Evolutionary conservation across 148 eudicot genomes (phyloP).

Genomic region (Rhododendron molle): DNA sequence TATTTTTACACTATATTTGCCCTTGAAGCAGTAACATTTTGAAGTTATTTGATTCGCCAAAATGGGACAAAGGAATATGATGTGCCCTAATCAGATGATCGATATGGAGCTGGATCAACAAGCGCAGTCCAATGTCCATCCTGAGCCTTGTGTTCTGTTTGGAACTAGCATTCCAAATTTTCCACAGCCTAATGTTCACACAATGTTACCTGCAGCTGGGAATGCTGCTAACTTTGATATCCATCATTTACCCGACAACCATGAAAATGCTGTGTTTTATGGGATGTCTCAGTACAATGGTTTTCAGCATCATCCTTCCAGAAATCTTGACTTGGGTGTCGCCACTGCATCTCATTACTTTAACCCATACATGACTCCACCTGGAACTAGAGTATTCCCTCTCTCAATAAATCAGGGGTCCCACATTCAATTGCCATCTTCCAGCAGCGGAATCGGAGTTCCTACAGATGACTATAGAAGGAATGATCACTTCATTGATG

Average conservation of each 20-base stretch:
- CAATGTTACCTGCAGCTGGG: constrained; percentile 47
- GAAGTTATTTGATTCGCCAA: constrained; percentile 8
- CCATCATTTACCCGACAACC: constrained; percentile 42
- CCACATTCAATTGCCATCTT: constrained; percentile 49
- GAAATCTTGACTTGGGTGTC: constrained; percentile 50
- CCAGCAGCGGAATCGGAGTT: constrained; percentile 46
- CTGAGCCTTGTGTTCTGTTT: constrained; percentile 53
- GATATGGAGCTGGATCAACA: constrained; percentile 59
- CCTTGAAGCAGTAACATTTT: constrained; percentile 15
- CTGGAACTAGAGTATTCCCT: constrained; percentile 53
- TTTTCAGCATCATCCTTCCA: constrained; percentile 48
- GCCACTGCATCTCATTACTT: constrained; percentile 36
- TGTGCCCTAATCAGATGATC: constrained; percentile 41
- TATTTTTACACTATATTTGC: background rate
- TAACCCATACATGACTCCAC: constrained; percentile 44
- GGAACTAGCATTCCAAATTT: constrained; percentile 39
- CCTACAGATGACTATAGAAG: constrained; percentile 43
- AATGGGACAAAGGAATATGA: constrained; percentile 76
- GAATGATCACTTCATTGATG: constrained; percentile 41
- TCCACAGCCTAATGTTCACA: constrained; percentile 42
- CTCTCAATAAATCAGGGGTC: constrained; percentile 48
- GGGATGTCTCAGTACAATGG: constrained; percentile 47
- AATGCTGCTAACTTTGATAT: constrained; percentile 38
- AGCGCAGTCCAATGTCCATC: constrained; percentile 44
- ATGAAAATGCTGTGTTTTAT: constrained; percentile 43